These are phyloP conservation scores for Fusarium foetens DNA, from an alignment of 2,329 filamentous ascomycete species.

Conservation along the genomic window DNA sequence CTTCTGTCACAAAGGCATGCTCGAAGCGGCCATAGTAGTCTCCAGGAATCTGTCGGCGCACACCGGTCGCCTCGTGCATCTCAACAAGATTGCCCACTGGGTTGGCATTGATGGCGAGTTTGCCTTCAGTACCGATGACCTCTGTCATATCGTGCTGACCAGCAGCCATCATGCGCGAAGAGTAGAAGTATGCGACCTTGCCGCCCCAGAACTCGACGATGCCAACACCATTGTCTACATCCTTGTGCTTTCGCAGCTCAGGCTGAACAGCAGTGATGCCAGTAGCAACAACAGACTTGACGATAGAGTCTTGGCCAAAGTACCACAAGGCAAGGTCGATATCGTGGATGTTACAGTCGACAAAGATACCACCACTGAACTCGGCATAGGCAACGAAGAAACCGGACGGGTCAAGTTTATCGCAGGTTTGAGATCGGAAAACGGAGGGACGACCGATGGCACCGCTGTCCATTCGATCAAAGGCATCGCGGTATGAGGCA, in stretches of 20 bases:
- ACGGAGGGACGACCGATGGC: conserved; percentile 69
- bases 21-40: conserved; percentile 73
- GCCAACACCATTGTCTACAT: conserved; percentile 54
- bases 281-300: conserved; percentile 47
- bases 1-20: conserved; percentile 70
- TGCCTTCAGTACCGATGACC: conserved; percentile 74
- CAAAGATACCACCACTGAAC: conserved; percentile 74
- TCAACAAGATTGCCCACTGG: conserved; percentile 66
- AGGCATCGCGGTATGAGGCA: conserved; percentile 71
- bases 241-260: conserved; percentile 47
- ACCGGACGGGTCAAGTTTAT: conserved; percentile 72
- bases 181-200: conserved; percentile 73
- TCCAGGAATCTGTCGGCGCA: conserved; percentile 68
- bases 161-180: conserved; percentile 74
- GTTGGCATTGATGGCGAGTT: conserved; percentile 69
- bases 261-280: conserved; percentile 49
- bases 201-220: conserved; percentile 74
- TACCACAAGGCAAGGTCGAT: conserved; percentile 58
- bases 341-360: conserved; percentile 77
- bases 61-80: conserved; percentile 58
- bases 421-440: conserved; percentile 74
- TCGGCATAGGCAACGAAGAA: conserved; percentile 76
- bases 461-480: conserved; percentile 61
- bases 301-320: conserved; percentile 47
- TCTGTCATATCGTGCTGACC: conserved; percentile 76